These are phyloP conservation scores for Vitis hybrid DNA, from an alignment of 177 flowering plant species.

Conservation along the genomic window DNA sequence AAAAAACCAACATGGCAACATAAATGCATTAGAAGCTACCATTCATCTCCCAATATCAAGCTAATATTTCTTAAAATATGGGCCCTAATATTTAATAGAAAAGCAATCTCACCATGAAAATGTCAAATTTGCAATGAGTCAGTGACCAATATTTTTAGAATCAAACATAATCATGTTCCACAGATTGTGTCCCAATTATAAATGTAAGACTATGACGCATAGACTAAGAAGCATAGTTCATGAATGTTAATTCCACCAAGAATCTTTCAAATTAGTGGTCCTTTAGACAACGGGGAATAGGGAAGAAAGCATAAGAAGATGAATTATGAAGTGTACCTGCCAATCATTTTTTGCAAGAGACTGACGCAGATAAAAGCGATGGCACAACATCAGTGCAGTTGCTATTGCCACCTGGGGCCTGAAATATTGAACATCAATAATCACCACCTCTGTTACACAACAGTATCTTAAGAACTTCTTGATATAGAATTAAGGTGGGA, in stretches of 20 bases:
- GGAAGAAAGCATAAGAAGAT: background rate
- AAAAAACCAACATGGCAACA: too few relatives aligned
- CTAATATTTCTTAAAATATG: too few relatives aligned
- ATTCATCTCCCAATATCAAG: too few relatives aligned
- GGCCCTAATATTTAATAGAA: too few relatives aligned
- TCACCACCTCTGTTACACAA: background rate
- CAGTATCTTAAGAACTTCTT: background rate
- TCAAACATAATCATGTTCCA: too few relatives aligned
- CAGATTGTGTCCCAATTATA: too few relatives aligned
- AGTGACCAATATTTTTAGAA: too few relatives aligned
- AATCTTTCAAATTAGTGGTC: conserved; percentile 5
- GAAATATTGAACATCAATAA: conserved; percentile 21
- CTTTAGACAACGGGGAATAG: background rate
- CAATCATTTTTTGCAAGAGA: conserved; percentile 68
- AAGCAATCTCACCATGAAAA: too few relatives aligned
- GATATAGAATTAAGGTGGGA: background rate
- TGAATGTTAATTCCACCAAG: background rate
- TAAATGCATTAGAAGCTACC: too few relatives aligned
- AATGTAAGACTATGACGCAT: background rate
- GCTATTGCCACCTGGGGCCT: conserved; percentile 67
- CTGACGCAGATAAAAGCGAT: conserved; percentile 61
- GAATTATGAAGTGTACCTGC: conserved; percentile 35
- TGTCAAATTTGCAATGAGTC: too few relatives aligned
- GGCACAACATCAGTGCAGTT: conserved; percentile 62
- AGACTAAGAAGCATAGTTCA: background rate